A percentile compares a stretch with the other conserved stretches of the same genome.
These are phyloP conservation scores for Neurospora sp. DNA, from an alignment of 495 filamentous ascomycete species.

Conservation along the genomic window DNA sequence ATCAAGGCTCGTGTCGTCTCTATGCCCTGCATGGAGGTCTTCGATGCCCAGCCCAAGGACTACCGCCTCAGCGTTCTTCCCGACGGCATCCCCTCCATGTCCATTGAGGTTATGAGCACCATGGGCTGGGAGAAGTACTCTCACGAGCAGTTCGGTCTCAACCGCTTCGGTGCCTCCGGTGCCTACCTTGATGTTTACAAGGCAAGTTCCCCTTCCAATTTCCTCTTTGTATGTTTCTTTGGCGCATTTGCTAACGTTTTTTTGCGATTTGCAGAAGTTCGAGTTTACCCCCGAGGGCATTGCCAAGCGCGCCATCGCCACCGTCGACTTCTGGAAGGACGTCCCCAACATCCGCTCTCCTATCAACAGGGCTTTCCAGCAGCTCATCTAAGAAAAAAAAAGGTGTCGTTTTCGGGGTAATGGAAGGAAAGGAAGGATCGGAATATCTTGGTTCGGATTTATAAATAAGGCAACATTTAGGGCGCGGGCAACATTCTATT, in stretches of 20 bases:
- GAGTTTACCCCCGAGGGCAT: conserved; percentile 97
- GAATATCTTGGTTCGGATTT: background rate
- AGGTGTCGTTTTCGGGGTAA: background rate
- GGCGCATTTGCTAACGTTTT: conserved; percentile 5
- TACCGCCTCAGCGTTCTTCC: conserved; percentile 87
- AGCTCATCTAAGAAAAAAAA: conserved; percentile 54
- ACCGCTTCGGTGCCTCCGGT: conserved; percentile 94
- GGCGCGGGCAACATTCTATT: background rate
- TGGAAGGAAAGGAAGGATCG: background rate
- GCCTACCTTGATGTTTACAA: conserved; percentile 97
- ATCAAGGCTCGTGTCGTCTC: conserved; percentile 89
- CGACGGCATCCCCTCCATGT: conserved; percentile 87
- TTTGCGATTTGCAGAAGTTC: conserved; percentile 62
- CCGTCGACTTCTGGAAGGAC: conserved; percentile 95
- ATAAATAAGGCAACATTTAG: background rate
- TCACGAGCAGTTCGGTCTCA: conserved; percentile 97
- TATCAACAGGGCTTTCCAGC: conserved; percentile 85
- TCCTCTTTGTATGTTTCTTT: background rate
- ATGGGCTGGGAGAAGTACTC: conserved; percentile 95
- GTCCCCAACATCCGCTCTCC: conserved; percentile 80
- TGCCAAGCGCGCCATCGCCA: conserved; percentile 82
- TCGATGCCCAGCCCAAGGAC: conserved; percentile 86
- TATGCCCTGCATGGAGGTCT: conserved; percentile 94
- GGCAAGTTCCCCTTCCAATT: conserved; percentile 40
- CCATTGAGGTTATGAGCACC: conserved; percentile 89